A percentile compares a stretch with the other conserved stretches of the same genome.
Conservation (phyloP, 2,329 filamentous ascomycete species). For the Aspergillus fischeri region DNA sequence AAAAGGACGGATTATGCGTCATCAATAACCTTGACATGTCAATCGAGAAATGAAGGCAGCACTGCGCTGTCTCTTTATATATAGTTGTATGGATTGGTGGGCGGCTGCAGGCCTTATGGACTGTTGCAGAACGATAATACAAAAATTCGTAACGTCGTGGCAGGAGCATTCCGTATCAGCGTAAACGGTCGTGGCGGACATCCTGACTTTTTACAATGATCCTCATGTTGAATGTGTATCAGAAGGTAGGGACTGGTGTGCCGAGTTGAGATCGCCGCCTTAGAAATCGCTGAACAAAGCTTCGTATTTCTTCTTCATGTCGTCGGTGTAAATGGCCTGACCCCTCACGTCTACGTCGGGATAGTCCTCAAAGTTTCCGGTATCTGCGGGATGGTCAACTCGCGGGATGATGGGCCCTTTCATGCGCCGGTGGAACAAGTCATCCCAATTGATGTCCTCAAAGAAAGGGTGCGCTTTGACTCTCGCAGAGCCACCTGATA, state of each 20-base stretch:
- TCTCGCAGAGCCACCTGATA: slow-evolving; percentile 55
- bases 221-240: neutral
- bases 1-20: neutral
- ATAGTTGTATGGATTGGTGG: neutral
- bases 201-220: neutral
- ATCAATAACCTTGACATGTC: neutral
- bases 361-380: slow-evolving; percentile 64
- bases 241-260: neutral
- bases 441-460: slow-evolving; percentile 58
- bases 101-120: neutral
- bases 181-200: neutral
- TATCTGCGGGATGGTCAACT: slow-evolving; percentile 56
- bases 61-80: neutral
- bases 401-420: slow-evolving; percentile 62
- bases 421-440: slow-evolving; percentile 55
- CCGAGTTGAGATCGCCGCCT: slow-evolving; percentile 6
- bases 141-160: neutral
- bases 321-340: slow-evolving; percentile 54
- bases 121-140: neutral
- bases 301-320: slow-evolving; percentile 59
- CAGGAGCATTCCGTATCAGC: neutral
- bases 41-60: neutral
- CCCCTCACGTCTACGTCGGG: slow-evolving; percentile 51
- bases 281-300: slow-evolving; percentile 59
- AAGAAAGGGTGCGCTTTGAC: slow-evolving; percentile 63